phyloP scores from a whole-genome alignment of 208 protist genomes.

The Crithidia expoeki region DNA sequence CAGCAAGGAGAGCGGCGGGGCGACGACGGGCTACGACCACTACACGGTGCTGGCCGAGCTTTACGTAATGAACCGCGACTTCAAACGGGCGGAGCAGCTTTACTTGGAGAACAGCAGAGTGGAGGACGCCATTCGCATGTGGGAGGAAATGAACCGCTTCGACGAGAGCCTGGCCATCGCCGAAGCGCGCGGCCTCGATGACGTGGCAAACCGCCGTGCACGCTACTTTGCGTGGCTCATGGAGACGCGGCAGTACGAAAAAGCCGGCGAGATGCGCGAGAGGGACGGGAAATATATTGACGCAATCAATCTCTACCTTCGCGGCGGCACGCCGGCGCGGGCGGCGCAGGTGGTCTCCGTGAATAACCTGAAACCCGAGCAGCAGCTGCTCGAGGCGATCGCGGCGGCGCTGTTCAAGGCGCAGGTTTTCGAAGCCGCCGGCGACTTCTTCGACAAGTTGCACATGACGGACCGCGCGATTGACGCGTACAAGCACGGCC shows the following conservation, averaged over 20 bases:
- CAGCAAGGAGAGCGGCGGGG: conserved; percentile 53
- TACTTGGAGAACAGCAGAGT: conserved; percentile 94
- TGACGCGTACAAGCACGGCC: conserved; percentile 93
- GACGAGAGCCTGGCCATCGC: conserved; percentile 93
- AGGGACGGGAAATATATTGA: conserved; percentile 93
- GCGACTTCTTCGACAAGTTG: conserved; percentile 96
- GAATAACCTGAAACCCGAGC: conserved; percentile 81
- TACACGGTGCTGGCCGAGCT: conserved; percentile 91
- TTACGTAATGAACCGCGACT: conserved; percentile 90
- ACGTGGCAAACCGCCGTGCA: conserved; percentile 83
- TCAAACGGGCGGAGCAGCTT: conserved; percentile 93
- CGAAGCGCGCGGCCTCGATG: conserved; percentile 78
- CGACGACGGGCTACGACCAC: conserved; percentile 88
- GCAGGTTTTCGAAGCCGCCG: conserved; percentile 95
- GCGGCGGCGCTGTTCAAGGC: conserved; percentile 92
- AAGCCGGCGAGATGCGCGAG: conserved; percentile 95
- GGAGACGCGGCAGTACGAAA: conserved; percentile 95
- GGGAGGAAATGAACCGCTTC: conserved; percentile 94
- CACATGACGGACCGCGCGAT: conserved; percentile 94
- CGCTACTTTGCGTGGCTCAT: conserved; percentile 96
- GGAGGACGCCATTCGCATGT: conserved; percentile 96
- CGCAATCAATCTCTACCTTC: conserved; percentile 97
- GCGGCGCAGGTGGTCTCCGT: conserved; percentile 92
- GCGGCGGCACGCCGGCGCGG: conserved; percentile 92
- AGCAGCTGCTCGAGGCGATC: conserved; percentile 95